These are phyloP conservation scores for Tricholoma sp. DNA, from an alignment of 768 basidiomycete genomes.

Conservation along the genomic window DNA sequence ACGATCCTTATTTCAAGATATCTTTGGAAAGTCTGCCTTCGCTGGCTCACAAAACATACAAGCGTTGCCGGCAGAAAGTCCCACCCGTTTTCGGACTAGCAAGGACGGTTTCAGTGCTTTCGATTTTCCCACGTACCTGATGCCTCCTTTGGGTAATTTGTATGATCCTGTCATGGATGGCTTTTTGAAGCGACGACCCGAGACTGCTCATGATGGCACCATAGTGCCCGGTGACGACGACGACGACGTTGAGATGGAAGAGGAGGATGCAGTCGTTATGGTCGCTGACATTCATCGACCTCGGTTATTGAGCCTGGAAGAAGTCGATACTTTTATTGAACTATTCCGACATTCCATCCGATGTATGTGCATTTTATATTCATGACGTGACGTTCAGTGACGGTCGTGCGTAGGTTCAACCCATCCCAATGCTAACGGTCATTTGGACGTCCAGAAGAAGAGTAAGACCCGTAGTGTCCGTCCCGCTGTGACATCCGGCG, in stretches of 20 bases:
- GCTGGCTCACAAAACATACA: constrained; percentile 20
- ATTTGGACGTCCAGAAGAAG: constrained; percentile 2
- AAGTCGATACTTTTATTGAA: constrained; percentile 55
- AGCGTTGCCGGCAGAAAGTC: constrained; percentile 9
- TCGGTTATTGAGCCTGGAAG: constrained; percentile 41
- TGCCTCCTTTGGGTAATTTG: constrained; percentile 67
- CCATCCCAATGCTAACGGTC: not conserved
- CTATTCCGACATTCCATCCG: constrained; percentile 55
- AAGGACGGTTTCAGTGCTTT: constrained; percentile 47
- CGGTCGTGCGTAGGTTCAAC: constrained; percentile 1
- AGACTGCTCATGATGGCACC: constrained; percentile 1
- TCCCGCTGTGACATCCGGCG: not conserved
- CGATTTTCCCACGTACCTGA: constrained; percentile 66
- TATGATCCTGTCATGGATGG: constrained; percentile 52
- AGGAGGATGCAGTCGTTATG: constrained; percentile 14
- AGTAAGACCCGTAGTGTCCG: not conserved
- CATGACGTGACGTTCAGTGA: not conserved
- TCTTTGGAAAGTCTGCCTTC: constrained; percentile 81
- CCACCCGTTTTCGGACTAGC: constrained; percentile 19
- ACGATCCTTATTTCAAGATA: constrained; percentile 80
- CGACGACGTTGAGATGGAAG: constrained; percentile 45
- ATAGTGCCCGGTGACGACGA: constrained; percentile 26
- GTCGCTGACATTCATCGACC: constrained; percentile 14
- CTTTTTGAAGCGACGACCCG: constrained; percentile 27
- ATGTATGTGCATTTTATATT: constrained; percentile 27